Conservation (phyloP, 176 grass and related monocot species). For the Bothriochloa decipiens region DNA sequence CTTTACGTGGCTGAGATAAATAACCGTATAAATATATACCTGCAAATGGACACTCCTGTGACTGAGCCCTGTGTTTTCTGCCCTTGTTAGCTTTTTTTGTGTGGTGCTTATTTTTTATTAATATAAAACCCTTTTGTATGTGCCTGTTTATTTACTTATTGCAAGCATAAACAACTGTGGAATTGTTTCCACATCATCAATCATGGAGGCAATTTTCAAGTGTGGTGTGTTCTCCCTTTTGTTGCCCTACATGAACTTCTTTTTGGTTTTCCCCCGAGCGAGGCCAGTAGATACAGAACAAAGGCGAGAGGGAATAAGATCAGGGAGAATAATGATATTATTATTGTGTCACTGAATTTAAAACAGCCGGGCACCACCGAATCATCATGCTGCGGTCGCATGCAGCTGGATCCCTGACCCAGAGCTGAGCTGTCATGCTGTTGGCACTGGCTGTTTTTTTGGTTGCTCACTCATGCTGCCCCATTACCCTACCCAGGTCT, state of each 20-base stretch:
- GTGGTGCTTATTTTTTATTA: not conserved
- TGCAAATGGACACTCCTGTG: not conserved
- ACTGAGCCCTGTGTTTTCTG: not conserved
- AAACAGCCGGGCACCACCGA: conserved; percentile 43
- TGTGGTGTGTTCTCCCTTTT: conserved; percentile 6
- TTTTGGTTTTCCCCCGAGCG: conserved; percentile 13
- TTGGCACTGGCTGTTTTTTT: conserved; percentile 51
- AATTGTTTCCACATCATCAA: not conserved
- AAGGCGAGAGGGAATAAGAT: not conserved
- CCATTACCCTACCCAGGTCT: conserved; percentile 41
- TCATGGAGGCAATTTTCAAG: not conserved
- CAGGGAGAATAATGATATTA: not conserved
- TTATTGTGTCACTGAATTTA: not conserved
- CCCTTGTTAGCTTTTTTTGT: not conserved
- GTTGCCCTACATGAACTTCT: not conserved
- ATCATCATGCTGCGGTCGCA: conserved; percentile 51
- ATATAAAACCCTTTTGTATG: not conserved
- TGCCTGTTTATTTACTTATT: not conserved
- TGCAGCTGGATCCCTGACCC: conserved; percentile 52
- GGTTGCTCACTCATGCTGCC: conserved; percentile 4
- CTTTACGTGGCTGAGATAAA: not conserved
- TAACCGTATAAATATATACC: not conserved
- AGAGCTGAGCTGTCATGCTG: conserved; percentile 31
- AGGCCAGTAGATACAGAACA: not conserved
- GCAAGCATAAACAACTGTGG: not conserved